Percentiles rank a stretch among this genome's conserved stretches.
Conservation (phyloP, 176 grass and related monocot genomes). For the Aegilops speltoides region DNA sequence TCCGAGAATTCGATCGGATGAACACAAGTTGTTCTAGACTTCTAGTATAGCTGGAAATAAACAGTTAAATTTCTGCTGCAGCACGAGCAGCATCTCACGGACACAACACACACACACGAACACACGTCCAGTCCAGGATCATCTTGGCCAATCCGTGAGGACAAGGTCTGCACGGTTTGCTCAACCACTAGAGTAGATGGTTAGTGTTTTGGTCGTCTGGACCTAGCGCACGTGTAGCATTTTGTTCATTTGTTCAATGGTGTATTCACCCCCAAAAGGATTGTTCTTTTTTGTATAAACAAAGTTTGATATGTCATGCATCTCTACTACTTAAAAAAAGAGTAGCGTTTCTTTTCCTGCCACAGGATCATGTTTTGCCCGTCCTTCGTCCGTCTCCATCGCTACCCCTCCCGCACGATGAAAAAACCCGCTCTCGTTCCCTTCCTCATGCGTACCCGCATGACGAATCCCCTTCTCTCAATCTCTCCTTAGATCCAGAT, state of each 20-base stretch:
- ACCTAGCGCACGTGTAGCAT: not conserved
- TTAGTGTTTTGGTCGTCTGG: not conserved
- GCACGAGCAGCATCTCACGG: not conserved
- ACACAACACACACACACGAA: not conserved
- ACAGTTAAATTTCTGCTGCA: not conserved
- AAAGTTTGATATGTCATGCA: not conserved
- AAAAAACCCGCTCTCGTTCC: too few relatives aligned
- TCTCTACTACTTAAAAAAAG: too few relatives aligned
- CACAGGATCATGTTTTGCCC: too few relatives aligned
- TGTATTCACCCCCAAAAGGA: not conserved
- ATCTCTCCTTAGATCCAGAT: too few relatives aligned
- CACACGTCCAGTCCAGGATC: not conserved
- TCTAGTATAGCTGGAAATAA: conserved; percentile 19
- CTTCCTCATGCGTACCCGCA: too few relatives aligned
- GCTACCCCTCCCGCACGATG: too few relatives aligned
- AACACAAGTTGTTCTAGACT: not conserved
- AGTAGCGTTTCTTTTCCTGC: too few relatives aligned
- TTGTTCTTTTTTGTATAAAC: not conserved
- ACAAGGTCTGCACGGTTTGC: not conserved
- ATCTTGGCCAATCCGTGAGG: not conserved
- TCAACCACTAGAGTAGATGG: not conserved
- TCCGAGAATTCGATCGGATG: not conserved
- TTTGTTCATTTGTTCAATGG: not conserved
- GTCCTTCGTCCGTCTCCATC: too few relatives aligned
- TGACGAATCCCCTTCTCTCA: too few relatives aligned